phyloP scores from a whole-genome alignment of 495 filamentous ascomycete genomes.

The Trichocladium antarcticum region DNA sequence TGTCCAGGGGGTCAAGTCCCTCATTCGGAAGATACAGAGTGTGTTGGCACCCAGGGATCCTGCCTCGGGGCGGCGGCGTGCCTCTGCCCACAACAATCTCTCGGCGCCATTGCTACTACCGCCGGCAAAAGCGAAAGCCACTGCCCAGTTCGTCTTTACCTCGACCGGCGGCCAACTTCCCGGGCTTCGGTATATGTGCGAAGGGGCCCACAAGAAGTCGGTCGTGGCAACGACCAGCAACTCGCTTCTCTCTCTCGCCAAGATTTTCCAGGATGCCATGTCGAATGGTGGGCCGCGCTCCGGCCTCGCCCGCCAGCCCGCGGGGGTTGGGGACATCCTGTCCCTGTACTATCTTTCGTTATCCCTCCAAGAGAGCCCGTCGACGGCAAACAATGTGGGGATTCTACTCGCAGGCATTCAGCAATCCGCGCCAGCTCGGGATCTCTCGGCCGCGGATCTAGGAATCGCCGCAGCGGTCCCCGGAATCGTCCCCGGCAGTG shows the following conservation, averaged over 20 bases:
- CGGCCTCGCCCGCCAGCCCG: slow-evolving; percentile 47
- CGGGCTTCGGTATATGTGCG: slow-evolving; percentile 64
- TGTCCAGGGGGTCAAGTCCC: slow-evolving; percentile 58
- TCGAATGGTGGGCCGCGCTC: slow-evolving; percentile 56
- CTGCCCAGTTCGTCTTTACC: slow-evolving; percentile 74
- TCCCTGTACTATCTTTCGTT: slow-evolving; percentile 94
- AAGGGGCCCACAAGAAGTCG: slow-evolving; percentile 62
- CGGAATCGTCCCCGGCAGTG: slow-evolving; percentile 75
- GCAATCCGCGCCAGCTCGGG: slow-evolving; percentile 48
- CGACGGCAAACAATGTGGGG: slow-evolving; percentile 96
- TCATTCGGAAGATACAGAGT: slow-evolving; percentile 71
- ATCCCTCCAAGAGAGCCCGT: slow-evolving; percentile 89
- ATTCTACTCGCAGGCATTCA: slow-evolving; percentile 93
- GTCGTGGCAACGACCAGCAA: slow-evolving; percentile 93
- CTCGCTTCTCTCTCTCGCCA: slow-evolving; percentile 84
- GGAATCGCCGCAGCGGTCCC: slow-evolving; percentile 47
- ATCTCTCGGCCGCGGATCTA: slow-evolving; percentile 17
- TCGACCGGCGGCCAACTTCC: slow-evolving; percentile 63
- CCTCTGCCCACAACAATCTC: slow-evolving; percentile 10
- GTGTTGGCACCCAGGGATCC: slow-evolving; percentile 46
- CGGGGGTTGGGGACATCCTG: slow-evolving; percentile 83
- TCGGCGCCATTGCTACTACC: slow-evolving; percentile 56
- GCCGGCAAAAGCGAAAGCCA: slow-evolving; percentile 74
- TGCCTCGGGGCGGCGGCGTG: slow-evolving; percentile 20
- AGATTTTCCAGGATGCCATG: slow-evolving; percentile 99